A percentile compares a stretch with the other conserved stretches of the same genome.
Evolutionary conservation across 2,329 filamentous ascomycete species (phyloP).

Genomic region (Phaeosphaeriaceae sp.): DNA sequence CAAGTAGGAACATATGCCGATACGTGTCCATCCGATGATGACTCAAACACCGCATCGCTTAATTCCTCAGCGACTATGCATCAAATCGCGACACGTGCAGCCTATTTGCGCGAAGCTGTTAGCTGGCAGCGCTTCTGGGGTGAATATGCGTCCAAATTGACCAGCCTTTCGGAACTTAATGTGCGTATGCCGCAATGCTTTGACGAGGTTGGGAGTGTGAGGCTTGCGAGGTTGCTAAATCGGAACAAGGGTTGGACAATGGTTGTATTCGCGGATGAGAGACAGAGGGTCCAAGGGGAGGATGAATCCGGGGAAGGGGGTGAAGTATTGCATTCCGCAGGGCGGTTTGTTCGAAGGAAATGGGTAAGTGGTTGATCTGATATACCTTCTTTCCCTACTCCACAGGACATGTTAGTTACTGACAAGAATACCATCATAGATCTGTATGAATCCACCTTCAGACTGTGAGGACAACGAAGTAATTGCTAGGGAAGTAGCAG

Average conservation of each 20-base stretch:
- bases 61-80: background rate
- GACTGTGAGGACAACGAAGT: too few relatives aligned
- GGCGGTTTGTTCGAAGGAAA: background rate
- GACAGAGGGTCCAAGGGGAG: conserved; percentile 1
- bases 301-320: background rate
- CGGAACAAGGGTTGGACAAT: conserved; percentile 23
- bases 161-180: conserved; percentile 16
- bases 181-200: conserved; percentile 32
- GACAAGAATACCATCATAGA: background rate
- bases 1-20: conserved; percentile 4
- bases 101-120: conserved; percentile 27
- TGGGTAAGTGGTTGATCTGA: background rate
- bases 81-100: conserved; percentile 20
- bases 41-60: background rate
- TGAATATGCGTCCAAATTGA: conserved; percentile 22
- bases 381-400: too few relatives aligned
- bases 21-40: background rate
- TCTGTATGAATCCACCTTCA: too few relatives aligned
- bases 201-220: conserved; percentile 22
- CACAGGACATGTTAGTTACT: background rate
- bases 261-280: conserved; percentile 23
- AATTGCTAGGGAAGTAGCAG: too few relatives aligned
- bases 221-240: conserved; percentile 23
- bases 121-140: conserved; percentile 37
- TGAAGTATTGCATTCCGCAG: background rate